Evolutionary conservation across 2,329 filamentous ascomycete species (phyloP), one percentile per base, ranked within the genome.

Genomic region (Alternaria angustiovoidea): DNA sequence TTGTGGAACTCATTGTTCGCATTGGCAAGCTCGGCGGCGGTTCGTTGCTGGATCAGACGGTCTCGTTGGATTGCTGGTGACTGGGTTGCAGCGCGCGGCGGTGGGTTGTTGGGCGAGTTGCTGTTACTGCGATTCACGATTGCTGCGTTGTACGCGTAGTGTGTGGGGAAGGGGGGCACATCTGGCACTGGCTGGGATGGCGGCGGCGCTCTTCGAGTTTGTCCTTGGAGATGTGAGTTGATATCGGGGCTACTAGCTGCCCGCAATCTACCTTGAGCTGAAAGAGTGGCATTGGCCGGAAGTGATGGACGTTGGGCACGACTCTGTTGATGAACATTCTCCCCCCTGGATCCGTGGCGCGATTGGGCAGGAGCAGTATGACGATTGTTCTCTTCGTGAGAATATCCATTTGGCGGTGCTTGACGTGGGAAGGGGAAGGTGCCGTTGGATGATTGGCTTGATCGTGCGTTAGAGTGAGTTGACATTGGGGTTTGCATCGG

Each of bases 201-300:
- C 51, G 72, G 73, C 43, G 72, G 73, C 43, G 73, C 78, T 83
- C 78, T 87, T 86, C 65, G 84, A 81, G 82, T 78, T 73, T 88
- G 84, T 73, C 84, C 81, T 34, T 84, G 83, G 49, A 85, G 85
- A 64, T 86, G 85, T 54, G 89, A 86, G 54, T 86, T 89, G 69
- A 97, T 97, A 76, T 98, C 94, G 7, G 95, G 94, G 64, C 94
- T 97, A 81, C 94, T 98, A 73, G 96, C 96, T 38, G 94, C 97
- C 65, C 95, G 88, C 80, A 92, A 90, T 67, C 93, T 87, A 64
- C 89, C 78, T 61, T 71, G 78, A 58, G 73, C 72, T 54, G 67
- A 73, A 82, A 70, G 73, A 59, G 84, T 82, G 68, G 86, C 81
- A 67, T 88, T 89, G 18, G 87, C 90, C 43, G 91, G 91, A 68